phyloP scores from a whole-genome alignment of 352 stramenopile genomes.

The Globisporangium iwayamae region DNA sequence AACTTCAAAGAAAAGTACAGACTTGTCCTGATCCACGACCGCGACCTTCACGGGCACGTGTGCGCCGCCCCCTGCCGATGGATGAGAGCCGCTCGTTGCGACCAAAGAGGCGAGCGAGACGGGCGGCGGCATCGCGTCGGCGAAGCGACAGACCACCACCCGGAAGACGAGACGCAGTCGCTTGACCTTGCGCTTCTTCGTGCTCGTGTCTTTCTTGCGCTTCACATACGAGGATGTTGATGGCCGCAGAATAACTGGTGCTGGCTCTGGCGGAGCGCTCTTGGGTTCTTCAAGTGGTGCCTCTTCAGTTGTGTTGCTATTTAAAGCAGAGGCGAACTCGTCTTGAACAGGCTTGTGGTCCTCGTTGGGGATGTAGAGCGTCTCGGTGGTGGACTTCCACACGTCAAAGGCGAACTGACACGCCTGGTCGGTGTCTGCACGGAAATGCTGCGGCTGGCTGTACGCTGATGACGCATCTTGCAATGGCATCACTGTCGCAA shows the following conservation, averaged over 20 bases:
- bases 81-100: slow-evolving; percentile 4
- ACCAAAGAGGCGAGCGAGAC: slow-evolving; percentile 17
- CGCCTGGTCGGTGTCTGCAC: neutral
- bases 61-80: neutral
- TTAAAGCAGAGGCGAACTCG: neutral
- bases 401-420: slow-evolving; percentile 51
- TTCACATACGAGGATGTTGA: neutral
- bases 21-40: slow-evolving; percentile 49
- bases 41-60: slow-evolving; percentile 56
- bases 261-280: neutral
- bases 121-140: slow-evolving; percentile 29
- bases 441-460: slow-evolving; percentile 22
- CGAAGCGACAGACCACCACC: slow-evolving; percentile 47
- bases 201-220: slow-evolving; percentile 15
- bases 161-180: slow-evolving; percentile 47
- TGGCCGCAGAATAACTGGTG: neutral
- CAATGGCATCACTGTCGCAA: neutral
- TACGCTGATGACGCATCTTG: neutral
- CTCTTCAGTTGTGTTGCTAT: neutral
- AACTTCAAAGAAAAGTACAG: slow-evolving; percentile 66
- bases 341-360: neutral
- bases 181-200: slow-evolving; percentile 41
- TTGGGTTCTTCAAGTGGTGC: neutral
- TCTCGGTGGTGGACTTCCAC: slow-evolving; percentile 41
- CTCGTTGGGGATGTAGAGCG: slow-evolving; percentile 16